Percentiles rank a stretch among this genome's conserved stretches.
Evolutionary conservation across 2,329 filamentous ascomycete genomes (phyloP).

Genomic region (Xylariaceae sp.): DNA sequence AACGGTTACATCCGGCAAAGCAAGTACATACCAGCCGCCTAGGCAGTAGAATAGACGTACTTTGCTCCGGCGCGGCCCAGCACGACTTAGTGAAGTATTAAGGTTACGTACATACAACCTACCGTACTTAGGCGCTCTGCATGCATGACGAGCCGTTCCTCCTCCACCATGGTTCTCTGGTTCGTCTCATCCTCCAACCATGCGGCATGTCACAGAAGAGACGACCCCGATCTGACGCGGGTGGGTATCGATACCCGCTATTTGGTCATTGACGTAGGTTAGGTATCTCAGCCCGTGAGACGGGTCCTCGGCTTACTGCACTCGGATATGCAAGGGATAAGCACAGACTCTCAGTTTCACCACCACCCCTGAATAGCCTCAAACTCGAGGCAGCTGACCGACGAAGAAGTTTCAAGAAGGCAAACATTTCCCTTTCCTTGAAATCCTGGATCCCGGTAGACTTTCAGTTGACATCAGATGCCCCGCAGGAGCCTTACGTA

Average conservation of each 20-base stretch:
- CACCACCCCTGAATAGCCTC: neutral
- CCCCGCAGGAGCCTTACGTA: no score
- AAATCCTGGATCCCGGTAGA: neutral
- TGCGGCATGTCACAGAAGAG: conserved; percentile 18
- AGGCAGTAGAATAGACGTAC: conserved; percentile 2
- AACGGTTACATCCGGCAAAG: conserved; percentile 18
- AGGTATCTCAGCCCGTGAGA: conserved; percentile 3
- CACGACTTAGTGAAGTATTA: no score
- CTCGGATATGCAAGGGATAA: neutral
- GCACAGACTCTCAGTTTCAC: neutral
- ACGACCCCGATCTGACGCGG: conserved; percentile 5
- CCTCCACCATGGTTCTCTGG: conserved; percentile 2
- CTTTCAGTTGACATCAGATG: neutral
- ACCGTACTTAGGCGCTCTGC: neutral
- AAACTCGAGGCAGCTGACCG: neutral
- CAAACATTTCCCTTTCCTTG: neutral
- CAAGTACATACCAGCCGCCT: no score
- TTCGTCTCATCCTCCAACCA: conserved; percentile 1
- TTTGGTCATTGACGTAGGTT: no score
- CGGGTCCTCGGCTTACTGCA: neutral
- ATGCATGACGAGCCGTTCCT: conserved; percentile 24
- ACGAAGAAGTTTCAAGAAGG: neutral
- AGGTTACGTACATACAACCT: no score
- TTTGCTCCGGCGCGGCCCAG: neutral
- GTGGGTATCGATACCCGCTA: no score